phyloP scores from a whole-genome alignment of 352 stramenopile genomes.

The Phytophthora parvispora region DNA sequence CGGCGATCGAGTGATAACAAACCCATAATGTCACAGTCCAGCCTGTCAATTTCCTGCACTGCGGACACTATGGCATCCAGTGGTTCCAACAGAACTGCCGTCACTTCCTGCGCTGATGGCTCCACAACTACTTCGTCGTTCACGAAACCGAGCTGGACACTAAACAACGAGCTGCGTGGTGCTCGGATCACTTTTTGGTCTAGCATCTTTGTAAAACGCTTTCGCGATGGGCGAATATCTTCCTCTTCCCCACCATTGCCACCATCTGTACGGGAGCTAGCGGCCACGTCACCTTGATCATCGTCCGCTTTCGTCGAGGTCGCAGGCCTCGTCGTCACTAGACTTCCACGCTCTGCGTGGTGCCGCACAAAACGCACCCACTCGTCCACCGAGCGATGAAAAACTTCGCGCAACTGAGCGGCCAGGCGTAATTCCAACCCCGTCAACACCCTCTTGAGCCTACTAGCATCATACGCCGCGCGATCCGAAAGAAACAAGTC shows the following conservation, averaged over 20 bases:
- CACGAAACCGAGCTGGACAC: conserved; percentile 77
- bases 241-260: conserved; percentile 2
- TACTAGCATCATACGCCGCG: conserved; percentile 57
- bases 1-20: conserved; percentile 79
- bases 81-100: conserved; percentile 75
- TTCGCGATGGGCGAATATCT: conserved; percentile 1
- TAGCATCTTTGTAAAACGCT: conserved; percentile 3
- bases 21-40: conserved; percentile 94
- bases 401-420: conserved; percentile 73
- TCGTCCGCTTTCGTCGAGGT: background rate
- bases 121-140: conserved; percentile 63
- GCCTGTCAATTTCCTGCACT: conserved; percentile 83
- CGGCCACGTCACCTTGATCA: background rate
- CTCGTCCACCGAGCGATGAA: conserved; percentile 8
- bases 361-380: conserved; percentile 74
- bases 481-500: conserved; percentile 94
- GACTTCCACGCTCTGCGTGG: conserved; percentile 10
- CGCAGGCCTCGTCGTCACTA: background rate
- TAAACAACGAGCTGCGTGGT: conserved; percentile 81
- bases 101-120: conserved; percentile 79
- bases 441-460: conserved; percentile 84
- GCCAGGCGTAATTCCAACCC: conserved; percentile 90
- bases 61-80: conserved; percentile 83
- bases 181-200: conserved; percentile 45
- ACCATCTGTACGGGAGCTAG: conserved; percentile 5